Conservation (phyloP, 345 rosid genomes). For the Brassica juncea region DNA sequence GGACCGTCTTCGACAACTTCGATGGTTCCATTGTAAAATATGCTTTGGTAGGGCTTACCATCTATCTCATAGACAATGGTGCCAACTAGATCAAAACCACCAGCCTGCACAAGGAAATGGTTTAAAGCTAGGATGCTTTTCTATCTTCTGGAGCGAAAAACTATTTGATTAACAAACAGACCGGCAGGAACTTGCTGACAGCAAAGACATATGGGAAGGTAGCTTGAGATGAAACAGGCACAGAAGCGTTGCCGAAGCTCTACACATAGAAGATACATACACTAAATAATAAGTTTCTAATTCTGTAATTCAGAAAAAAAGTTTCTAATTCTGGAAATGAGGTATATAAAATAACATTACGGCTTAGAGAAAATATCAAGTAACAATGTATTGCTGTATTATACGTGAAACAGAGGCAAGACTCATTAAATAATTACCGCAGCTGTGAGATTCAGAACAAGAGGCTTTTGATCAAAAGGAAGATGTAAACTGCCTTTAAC, state of each 20-base stretch:
- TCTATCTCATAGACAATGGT: conserved; percentile 74
- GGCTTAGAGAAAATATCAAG: background rate
- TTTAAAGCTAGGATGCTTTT: background rate
- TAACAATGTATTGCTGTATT: background rate
- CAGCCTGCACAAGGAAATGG: conserved; percentile 53
- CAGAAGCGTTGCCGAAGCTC: conserved; percentile 82
- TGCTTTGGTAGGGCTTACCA: conserved; percentile 71
- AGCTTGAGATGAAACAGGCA: conserved; percentile 72
- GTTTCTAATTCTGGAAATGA: background rate
- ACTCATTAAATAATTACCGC: conserved; percentile 54
- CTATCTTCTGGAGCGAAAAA: background rate
- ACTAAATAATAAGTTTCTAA: background rate
- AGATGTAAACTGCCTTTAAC: conserved; percentile 83
- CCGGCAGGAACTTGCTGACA: conserved; percentile 91
- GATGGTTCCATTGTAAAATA: conserved; percentile 82
- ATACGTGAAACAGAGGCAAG: conserved; percentile 1
- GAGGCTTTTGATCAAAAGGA: conserved; percentile 60
- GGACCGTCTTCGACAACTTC: conserved; percentile 87
- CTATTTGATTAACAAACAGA: conserved; percentile 27
- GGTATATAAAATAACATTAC: background rate
- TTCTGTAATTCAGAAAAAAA: background rate
- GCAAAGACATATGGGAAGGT: conserved; percentile 79
- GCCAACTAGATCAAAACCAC: conserved; percentile 90
- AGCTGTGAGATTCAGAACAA: conserved; percentile 78
- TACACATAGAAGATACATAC: conserved; percentile 33